Conservation (phyloP, 768 basidiomycete genomes). For the Pleurotus djamor region DNA sequence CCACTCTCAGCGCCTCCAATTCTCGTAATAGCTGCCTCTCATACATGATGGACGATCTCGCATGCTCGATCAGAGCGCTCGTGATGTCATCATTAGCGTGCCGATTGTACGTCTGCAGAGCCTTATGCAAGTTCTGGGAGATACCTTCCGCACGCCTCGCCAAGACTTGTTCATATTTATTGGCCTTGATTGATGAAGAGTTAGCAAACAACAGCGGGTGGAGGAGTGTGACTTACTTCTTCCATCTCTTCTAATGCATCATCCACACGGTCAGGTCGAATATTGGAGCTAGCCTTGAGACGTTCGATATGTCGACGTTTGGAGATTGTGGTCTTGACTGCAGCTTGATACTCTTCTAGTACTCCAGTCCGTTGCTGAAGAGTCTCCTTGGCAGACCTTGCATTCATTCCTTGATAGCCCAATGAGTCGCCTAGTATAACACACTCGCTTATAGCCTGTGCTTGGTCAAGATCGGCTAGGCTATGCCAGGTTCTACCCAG, state of each 20-base stretch:
- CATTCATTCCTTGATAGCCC: constrained; percentile 96
- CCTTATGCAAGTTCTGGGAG: constrained; percentile 88
- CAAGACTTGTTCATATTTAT: constrained; percentile 84
- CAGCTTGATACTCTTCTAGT: constrained; percentile 91
- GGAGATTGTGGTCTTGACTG: constrained; percentile 90
- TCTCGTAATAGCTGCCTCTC: constrained; percentile 88
- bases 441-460: constrained; percentile 92
- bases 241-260: constrained; percentile 92
- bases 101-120: constrained; percentile 81
- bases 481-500: constrained; percentile 86
- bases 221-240: constrained; percentile 53
- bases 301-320: constrained; percentile 92
- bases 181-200: constrained; percentile 55
- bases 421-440: constrained; percentile 95
- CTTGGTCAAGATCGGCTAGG: constrained; percentile 84
- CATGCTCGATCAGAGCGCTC: constrained; percentile 88
- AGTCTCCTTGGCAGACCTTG: constrained; percentile 95
- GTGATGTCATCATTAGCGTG: constrained; percentile 92
- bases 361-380: constrained; percentile 86
- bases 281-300: constrained; percentile 81
- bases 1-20: constrained; percentile 78
- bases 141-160: constrained; percentile 89
- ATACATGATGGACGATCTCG: constrained; percentile 87
- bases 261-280: constrained; percentile 82
- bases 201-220: neutral